phyloP scores from a whole-genome alignment of 495 filamentous ascomycete species.

The Elasticomyces elasticus region DNA sequence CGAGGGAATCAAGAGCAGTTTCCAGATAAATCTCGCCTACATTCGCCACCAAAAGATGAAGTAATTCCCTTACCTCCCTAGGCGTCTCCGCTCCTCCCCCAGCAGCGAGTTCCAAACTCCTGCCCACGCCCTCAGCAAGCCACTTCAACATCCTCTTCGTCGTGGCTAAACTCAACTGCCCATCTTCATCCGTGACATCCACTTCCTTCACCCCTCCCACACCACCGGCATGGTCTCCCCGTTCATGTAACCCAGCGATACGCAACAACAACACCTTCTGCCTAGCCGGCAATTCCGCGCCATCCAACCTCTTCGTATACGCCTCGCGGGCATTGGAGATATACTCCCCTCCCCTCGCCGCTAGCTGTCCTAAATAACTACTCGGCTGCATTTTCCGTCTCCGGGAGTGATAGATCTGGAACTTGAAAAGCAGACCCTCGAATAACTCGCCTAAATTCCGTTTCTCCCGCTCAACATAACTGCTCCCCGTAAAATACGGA shows the following conservation, averaged over 20 bases:
- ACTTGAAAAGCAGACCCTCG: slow-evolving; percentile 88
- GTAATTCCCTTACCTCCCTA: slow-evolving; percentile 81
- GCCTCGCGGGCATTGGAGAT: slow-evolving; percentile 71
- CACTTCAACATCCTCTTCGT: slow-evolving; percentile 96
- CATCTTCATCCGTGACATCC: slow-evolving; percentile 82
- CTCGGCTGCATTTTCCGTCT: slow-evolving; percentile 52
- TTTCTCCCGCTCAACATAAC: slow-evolving; percentile 91
- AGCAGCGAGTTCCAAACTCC: slow-evolving; percentile 80
- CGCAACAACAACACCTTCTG: slow-evolving; percentile 79
- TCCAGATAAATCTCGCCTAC: slow-evolving; percentile 95
- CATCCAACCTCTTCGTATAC: slow-evolving; percentile 75
- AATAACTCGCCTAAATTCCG: slow-evolving; percentile 84
- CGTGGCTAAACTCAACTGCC: slow-evolving; percentile 66
- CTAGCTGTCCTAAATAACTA: slow-evolving; percentile 82
- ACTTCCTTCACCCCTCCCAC: slow-evolving; percentile 41
- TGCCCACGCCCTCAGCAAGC: slow-evolving; percentile 92
- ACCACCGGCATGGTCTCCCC: slow-evolving; percentile 32
- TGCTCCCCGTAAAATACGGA: slow-evolving; percentile 85
- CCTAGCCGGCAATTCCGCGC: slow-evolving; percentile 68
- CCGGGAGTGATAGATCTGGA: slow-evolving; percentile 80
- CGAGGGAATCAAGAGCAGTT: slow-evolving; percentile 75
- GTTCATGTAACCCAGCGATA: slow-evolving; percentile 58
- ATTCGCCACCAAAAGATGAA: slow-evolving; percentile 72
- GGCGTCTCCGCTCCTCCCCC: slow-evolving; percentile 71
- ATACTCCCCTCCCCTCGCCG: slow-evolving; percentile 76